These are phyloP conservation scores for Dalechampia spathulata DNA, from an alignment of 441 rosid genomes.

Conservation along the genomic window DNA sequence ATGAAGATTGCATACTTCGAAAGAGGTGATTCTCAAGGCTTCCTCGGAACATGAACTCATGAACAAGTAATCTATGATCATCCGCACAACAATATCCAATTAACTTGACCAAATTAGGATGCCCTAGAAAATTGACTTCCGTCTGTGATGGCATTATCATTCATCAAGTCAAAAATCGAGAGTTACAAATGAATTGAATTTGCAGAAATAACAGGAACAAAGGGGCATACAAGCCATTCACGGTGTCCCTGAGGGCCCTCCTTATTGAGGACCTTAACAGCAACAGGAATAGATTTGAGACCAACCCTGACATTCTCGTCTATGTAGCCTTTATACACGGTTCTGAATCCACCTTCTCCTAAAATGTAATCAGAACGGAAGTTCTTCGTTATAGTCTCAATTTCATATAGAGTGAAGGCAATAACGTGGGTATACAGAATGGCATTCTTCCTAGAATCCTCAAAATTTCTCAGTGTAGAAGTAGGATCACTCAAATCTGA, in stretches of 20 bases:
- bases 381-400: slow-evolving; percentile 96
- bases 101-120: slow-evolving; percentile 69
- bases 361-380: slow-evolving; percentile 92
- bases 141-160: slow-evolving; percentile 29
- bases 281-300: slow-evolving; percentile 63
- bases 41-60: slow-evolving; percentile 76
- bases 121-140: slow-evolving; percentile 70
- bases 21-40: slow-evolving; percentile 85
- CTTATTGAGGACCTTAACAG: slow-evolving; percentile 73
- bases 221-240: slow-evolving; percentile 74
- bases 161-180: not conserved
- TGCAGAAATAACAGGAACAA: not conserved
- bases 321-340: slow-evolving; percentile 78
- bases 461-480: slow-evolving; percentile 51
- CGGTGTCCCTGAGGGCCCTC: slow-evolving; percentile 80
- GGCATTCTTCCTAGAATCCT: slow-evolving; percentile 62
- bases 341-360: slow-evolving; percentile 89
- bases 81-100: slow-evolving; percentile 83
- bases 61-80: slow-evolving; percentile 67
- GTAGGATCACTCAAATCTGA: slow-evolving; percentile 97
- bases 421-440: slow-evolving; percentile 72
- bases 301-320: slow-evolving; percentile 69
- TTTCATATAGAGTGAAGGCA: slow-evolving; percentile 79
- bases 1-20: slow-evolving; percentile 44
- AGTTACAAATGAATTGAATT: no score